Conservation (phyloP, 345 rosid genomes). For the Aegle marmelos region DNA sequence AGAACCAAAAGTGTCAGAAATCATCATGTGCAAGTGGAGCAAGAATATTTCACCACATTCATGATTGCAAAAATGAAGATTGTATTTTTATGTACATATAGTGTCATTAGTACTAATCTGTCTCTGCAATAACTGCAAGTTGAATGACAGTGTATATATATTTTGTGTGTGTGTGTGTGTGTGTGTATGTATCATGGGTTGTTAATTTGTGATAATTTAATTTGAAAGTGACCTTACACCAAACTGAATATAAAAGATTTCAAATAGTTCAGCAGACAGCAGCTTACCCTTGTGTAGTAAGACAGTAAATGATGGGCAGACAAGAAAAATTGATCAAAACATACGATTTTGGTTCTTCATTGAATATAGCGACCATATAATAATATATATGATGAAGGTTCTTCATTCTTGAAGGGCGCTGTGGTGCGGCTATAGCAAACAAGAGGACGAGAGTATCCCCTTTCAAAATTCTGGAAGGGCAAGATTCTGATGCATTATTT, state of each 20-base stretch:
- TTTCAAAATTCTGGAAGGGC: conserved; percentile 18
- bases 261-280: not conserved
- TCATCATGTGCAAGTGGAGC: conserved; percentile 9
- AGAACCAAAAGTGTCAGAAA: not conserved
- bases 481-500: conserved; percentile 23
- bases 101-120: not conserved
- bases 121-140: conserved; percentile 6
- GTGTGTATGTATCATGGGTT: not conserved
- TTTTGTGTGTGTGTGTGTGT: too few species aligned
- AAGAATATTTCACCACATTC: not conserved
- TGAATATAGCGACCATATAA: too few species aligned
- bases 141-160: not conserved
- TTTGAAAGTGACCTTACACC: conserved; percentile 15
- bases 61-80: not conserved
- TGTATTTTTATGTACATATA: not conserved
- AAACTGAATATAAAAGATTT: not conserved
- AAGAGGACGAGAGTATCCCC: not conserved
- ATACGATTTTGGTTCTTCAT: not conserved
- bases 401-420: too few species aligned
- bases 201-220: not conserved
- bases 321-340: not conserved
- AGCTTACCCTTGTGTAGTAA: not conserved
- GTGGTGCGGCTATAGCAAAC: too few species aligned
- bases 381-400: too few species aligned
- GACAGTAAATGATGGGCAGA: not conserved